A percentile compares a stretch with the other conserved stretches of the same genome.
Conservation (phyloP, 805 yeast species). For the Scheffersomyces lignosus region DNA sequence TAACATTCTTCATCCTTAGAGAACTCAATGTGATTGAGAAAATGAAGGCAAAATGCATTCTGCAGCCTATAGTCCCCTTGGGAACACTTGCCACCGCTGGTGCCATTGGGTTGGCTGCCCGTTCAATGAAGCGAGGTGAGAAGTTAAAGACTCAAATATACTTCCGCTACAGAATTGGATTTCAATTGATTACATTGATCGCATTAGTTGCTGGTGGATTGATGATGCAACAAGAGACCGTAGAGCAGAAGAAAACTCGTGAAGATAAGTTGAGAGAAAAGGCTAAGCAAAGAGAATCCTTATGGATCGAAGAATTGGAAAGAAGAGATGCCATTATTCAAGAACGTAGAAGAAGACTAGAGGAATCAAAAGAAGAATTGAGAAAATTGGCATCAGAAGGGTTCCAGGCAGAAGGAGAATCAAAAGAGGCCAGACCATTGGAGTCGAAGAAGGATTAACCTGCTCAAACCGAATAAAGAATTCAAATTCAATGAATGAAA, state of each 20-base stretch:
- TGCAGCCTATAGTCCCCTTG: slow-evolving; percentile 87
- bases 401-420: slow-evolving; percentile 24
- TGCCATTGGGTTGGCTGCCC: slow-evolving; percentile 78
- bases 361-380: slow-evolving; percentile 50
- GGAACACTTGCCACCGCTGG: slow-evolving; percentile 78
- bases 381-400: slow-evolving; percentile 35
- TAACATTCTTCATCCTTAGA: too few species aligned
- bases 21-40: slow-evolving; percentile 52
- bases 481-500: too few species aligned
- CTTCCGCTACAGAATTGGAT: slow-evolving; percentile 86
- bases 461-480: too few species aligned
- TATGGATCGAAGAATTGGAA: slow-evolving; percentile 91
- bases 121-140: slow-evolving; percentile 71
- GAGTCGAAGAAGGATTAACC: too few species aligned
- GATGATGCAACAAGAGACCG: slow-evolving; percentile 56
- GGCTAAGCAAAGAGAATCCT: slow-evolving; percentile 78
- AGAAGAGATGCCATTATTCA: slow-evolving; percentile 77
- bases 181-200: slow-evolving; percentile 80
- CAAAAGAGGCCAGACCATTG: too few species aligned
- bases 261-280: slow-evolving; percentile 71
- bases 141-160: slow-evolving; percentile 75
- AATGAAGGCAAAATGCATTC: slow-evolving; percentile 62
- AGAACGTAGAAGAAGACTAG: slow-evolving; percentile 67
- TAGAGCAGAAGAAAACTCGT: slow-evolving; percentile 45
- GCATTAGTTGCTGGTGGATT: slow-evolving; percentile 82